Base-by-base conservation (phyloP, 1,284 basidiomycete genomes). In the Rhizopogon parksii region DNA sequence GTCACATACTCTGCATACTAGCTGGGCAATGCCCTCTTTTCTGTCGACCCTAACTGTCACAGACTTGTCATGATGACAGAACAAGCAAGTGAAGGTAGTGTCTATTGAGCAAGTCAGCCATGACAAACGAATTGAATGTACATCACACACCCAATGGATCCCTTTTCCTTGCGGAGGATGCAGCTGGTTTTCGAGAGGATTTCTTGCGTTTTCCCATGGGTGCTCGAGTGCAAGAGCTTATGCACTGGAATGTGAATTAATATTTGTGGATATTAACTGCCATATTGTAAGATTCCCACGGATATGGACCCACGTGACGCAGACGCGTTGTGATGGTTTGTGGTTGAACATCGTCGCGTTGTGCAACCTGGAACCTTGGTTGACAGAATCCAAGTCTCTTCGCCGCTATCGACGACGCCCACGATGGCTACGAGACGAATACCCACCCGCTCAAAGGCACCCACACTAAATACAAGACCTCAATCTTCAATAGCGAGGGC, bases 11-110 rank as follows among this genome's bases (percentile, higher is more conserved):
- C 81, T 82, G 68, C 88, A 91, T 25, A 81, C 78, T 24, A 91
- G 74, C 58, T 86, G 78, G 8, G 84, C 88, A 25, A 91, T 71
- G 2, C 86, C 85, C 61, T 90, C 89, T 65, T 90, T 91, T 62
- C 83, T 79, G 71, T 91, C 87, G 59, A 94, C 77, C 65, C 89
- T 81, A 50, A 93, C 90, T 9, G 83, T 88, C 49, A 94, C 90
- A 17, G 91, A 88, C 62, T 88, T 89, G 63, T 93, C 88, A 66
- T 94, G 91, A 70, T 93, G 85, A 69, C 91, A 94, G 68, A 92
- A 94, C n/a, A 94, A 72, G 66, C 87, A 90, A 27, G 87, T 88
- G 64, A 90, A 90, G 40, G 80, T 74, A 6, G 83, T 85, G 56
- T 89, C 88, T 90, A 65, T 40, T 25, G 50, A 51, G 48, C 43